These are phyloP conservation scores for Eutrema heterophyllum DNA, from an alignment of 345 rosid species.

Conservation along the genomic window DNA sequence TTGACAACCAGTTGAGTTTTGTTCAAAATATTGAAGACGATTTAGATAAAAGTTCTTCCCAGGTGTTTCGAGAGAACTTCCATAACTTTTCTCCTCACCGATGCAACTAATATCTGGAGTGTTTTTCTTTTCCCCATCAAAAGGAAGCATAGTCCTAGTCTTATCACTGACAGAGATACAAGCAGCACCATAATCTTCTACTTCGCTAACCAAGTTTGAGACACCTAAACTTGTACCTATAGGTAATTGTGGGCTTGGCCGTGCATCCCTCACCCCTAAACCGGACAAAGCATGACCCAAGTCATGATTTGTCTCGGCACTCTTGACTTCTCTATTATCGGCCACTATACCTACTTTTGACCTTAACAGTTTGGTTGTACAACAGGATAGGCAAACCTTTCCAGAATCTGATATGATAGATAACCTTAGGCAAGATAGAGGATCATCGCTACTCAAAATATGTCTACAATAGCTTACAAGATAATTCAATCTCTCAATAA, in stretches of 20 bases:
- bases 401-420: conserved; percentile 28
- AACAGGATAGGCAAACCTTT: conserved; percentile 14
- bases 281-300: conserved; percentile 15
- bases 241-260: conserved; percentile 12
- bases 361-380: conserved; percentile 16
- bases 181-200: conserved; percentile 8
- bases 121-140: conserved; percentile 21
- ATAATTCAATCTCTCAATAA: conserved; percentile 35
- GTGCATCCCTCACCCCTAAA: conserved; percentile 16
- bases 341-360: conserved; percentile 1
- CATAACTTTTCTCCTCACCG: conserved; percentile 9
- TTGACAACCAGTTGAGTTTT: conserved; percentile 29
- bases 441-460: conserved; percentile 57
- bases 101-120: conserved; percentile 4
- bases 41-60: conserved; percentile 76
- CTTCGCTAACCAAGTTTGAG: conserved; percentile 4
- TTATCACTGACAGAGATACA: conserved; percentile 23
- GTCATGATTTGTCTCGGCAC: conserved; percentile 8
- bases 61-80: conserved; percentile 34
- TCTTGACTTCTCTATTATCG: conserved; percentile 29
- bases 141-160: conserved; percentile 12
- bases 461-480: conserved; percentile 49
- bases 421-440: conserved; percentile 46
- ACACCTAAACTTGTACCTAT: conserved; percentile 12
- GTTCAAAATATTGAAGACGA: conserved; percentile 53